Percentiles rank a stretch among this genome's conserved stretches.
These are phyloP conservation scores for Neotropicomus parvogracilis DNA, from an alignment of 1,284 basidiomycete genomes.

Conservation along the genomic window DNA sequence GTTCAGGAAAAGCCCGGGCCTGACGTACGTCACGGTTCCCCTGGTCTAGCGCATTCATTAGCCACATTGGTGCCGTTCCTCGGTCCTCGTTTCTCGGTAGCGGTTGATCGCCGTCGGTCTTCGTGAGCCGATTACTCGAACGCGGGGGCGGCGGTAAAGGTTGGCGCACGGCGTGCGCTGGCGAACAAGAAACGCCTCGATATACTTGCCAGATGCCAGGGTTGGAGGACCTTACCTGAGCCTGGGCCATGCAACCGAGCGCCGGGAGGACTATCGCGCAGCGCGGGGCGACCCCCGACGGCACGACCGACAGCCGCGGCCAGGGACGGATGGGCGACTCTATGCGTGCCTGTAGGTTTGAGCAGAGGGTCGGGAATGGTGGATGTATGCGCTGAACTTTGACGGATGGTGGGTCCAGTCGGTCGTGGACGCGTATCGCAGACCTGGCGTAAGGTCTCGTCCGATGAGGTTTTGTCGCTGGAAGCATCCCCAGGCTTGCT, in stretches of 20 bases:
- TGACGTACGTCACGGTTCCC: too few relatives aligned
- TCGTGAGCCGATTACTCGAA: background rate
- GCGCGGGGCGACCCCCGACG: background rate
- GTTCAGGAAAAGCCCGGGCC: too few relatives aligned
- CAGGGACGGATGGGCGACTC: conserved; percentile 6
- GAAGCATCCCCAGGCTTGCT: background rate
- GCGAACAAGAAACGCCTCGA: conserved; percentile 5
- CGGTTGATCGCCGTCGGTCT: background rate
- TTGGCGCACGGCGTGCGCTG: conserved; percentile 4
- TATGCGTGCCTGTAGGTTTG: too few relatives aligned
- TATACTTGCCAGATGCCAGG: conserved; percentile 4
- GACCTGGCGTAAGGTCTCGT: too few relatives aligned
- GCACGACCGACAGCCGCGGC: background rate
- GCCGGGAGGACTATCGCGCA: conserved; percentile 12
- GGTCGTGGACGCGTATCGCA: background rate
- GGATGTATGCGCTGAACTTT: conserved; percentile 17
- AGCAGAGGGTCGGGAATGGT: background rate
- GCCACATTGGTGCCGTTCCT: conserved; percentile 7
- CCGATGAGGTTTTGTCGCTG: too few relatives aligned
- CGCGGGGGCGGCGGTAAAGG: background rate
- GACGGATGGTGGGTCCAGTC: background rate
- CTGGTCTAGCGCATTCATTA: conserved; percentile 2
- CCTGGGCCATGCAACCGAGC: background rate
- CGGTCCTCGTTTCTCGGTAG: background rate
- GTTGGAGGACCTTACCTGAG: conserved; percentile 17